These are phyloP conservation scores for Fusarium kyushuense DNA, from an alignment of 2,329 filamentous ascomycete species.

Conservation along the genomic window DNA sequence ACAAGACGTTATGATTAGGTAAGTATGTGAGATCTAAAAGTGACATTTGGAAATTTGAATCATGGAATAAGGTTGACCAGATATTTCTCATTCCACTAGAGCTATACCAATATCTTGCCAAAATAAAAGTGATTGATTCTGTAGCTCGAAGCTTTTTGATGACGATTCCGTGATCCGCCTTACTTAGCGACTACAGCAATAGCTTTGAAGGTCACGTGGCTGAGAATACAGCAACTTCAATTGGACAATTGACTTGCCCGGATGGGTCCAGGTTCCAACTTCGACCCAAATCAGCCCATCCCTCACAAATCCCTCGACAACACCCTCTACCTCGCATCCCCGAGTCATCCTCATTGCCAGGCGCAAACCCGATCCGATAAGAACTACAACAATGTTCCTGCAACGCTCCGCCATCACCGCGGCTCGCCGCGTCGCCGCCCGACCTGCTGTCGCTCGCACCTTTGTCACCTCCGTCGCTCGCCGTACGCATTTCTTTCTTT, in stretches of 20 bases:
- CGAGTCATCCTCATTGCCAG: conserved; percentile 42
- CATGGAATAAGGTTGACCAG: background rate
- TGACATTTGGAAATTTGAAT: background rate
- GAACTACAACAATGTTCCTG: conserved; percentile 63
- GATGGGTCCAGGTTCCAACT: conserved; percentile 51
- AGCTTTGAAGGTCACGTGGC: conserved; percentile 52
- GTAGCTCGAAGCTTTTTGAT: conserved; percentile 27
- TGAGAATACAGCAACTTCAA: conserved; percentile 38
- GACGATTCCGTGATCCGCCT: conserved; percentile 31
- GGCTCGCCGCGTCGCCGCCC: conserved; percentile 69
- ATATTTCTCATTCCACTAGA: rapidly evolving
- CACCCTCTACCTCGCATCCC: conserved; percentile 41
- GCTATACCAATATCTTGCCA: background rate
- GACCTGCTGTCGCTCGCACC: conserved; percentile 67
- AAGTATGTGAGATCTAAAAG: background rate
- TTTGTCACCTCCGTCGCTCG: conserved; percentile 71
- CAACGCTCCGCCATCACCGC: conserved; percentile 71
- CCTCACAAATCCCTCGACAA: conserved; percentile 62
- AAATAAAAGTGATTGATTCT: background rate
- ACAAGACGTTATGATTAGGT: background rate
- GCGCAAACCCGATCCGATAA: conserved; percentile 43
- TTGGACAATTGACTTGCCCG: conserved; percentile 53
- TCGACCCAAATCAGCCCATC: conserved; percentile 60
- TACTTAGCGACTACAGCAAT: conserved; percentile 26
- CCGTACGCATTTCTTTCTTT: conserved; percentile 60